Conservation (phyloP, 2,329 filamentous ascomycete species). For the Ophiosphaerella narmari region DNA sequence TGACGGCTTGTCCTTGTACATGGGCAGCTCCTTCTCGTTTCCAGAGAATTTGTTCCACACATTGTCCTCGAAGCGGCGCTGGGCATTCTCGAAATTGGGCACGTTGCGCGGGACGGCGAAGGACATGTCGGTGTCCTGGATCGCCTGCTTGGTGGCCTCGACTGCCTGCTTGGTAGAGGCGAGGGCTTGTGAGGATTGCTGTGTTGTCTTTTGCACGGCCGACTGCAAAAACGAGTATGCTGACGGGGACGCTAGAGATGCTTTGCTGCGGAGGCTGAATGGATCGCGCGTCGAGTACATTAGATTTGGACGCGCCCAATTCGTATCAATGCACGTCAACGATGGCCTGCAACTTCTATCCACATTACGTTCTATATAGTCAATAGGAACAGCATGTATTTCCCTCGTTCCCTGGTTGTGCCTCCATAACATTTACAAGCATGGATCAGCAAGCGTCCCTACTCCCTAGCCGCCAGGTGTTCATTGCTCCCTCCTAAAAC, state of each 20-base stretch:
- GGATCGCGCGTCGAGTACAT: constrained; percentile 54
- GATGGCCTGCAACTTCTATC: not conserved
- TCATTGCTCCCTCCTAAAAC: constrained; percentile 21
- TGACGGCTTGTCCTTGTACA: constrained; percentile 99
- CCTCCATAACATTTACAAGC: not conserved
- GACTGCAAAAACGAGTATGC: constrained; percentile 39
- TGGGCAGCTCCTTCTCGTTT: constrained; percentile 69
- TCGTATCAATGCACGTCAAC: constrained; percentile 24
- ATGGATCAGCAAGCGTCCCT: not conserved
- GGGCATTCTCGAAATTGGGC: constrained; percentile 49
- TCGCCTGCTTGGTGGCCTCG: constrained; percentile 35
- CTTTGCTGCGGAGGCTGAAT: constrained; percentile 49
- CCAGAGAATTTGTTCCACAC: constrained; percentile 62
- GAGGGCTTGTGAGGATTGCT: constrained; percentile 20
- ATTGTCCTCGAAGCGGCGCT: constrained; percentile 48
- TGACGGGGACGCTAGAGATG: constrained; percentile 31
- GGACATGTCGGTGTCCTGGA: constrained; percentile 48
- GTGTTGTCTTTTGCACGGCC: constrained; percentile 32
- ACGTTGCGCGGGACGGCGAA: constrained; percentile 50
- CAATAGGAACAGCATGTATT: too few species aligned
- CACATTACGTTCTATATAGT: too few species aligned
- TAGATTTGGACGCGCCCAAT: not conserved
- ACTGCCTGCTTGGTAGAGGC: constrained; percentile 39
- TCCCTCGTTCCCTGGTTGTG: too few species aligned
- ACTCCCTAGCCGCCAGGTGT: constrained; percentile 27